Base-by-base conservation (phyloP, 2,329 filamentous ascomycete genomes). In the Paracorniculantispora psalliotae region DNA sequence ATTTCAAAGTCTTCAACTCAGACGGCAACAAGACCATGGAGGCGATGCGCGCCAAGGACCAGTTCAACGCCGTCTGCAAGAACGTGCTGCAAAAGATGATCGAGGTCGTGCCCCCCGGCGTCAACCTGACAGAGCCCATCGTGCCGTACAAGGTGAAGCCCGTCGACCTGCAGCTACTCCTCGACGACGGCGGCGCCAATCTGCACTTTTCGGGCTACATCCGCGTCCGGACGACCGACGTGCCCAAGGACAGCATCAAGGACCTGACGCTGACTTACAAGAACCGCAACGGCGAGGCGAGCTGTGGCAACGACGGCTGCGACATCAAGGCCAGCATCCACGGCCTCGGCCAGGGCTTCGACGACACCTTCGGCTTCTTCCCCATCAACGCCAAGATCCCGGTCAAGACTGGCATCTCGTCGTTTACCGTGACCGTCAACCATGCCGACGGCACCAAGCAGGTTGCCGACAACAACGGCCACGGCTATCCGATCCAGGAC, bases 141-240 rank as follows among this genome's bases (percentile, higher is more conserved):
- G 69, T 71, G 10, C 81, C 83, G 0, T 87, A 86, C 68, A 76
- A 76, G 17, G 77, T 86, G 65, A 87, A 87, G 72, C 84, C 84
- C 3, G 79, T 81, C 54, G 73, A 77, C 52, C 69, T 86, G 64
- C 81, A 85, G 65, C 75, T 87, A 39, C 78, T 78, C 0, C 72
- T 87, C 17, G 73, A 78, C 56, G 65, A 74, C 8, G 79, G 77
- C 17, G 83, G 79, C 12, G 71, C 70, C 13, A 74, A 72, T 2
- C 69, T 87, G 60, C 69, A 72, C 13, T 75, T 86, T 59, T 76
- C 77, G 8, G 84, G 83, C 5, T 77, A 79, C 47, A 83, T 87
- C 62, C 79, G 84, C 23, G 75, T 87, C 37, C 77, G 77, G 59
- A 85, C 80, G 1, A 85, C 80, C 2, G 70, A 73, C 4, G 69